phyloP scores from a whole-genome alignment of 495 filamentous ascomycete genomes.

The Trichoderma erinaceum region DNA sequence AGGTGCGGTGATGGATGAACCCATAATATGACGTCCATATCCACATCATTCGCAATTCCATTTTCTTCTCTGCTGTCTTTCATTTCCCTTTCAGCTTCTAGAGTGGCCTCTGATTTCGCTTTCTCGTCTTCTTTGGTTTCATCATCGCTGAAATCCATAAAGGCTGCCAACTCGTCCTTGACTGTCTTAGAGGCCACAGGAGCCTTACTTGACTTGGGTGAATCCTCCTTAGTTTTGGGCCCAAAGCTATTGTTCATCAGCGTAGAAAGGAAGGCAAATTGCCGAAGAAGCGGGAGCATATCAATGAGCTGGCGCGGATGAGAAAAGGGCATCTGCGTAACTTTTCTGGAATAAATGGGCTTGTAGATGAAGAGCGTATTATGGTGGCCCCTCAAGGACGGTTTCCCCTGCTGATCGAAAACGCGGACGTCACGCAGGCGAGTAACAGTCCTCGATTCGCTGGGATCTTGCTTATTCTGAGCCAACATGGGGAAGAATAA shows the following conservation, averaged over 20 bases:
- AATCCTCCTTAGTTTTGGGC: slow-evolving; percentile 3
- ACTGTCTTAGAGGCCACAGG: slow-evolving; percentile 14
- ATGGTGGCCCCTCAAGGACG: slow-evolving; percentile 47
- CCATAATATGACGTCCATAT: slow-evolving; percentile 44
- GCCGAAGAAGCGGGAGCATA: slow-evolving; percentile 68
- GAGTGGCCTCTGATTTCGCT: not conserved
- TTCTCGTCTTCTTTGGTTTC: not conserved
- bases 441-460: slow-evolving; percentile 34
- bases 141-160: slow-evolving; percentile 7
- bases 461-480: slow-evolving; percentile 31
- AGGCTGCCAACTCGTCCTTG: slow-evolving; percentile 20
- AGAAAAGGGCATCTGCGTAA: slow-evolving; percentile 72
- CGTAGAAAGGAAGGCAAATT: slow-evolving; percentile 64
- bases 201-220: not conserved
- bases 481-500: slow-evolving; percentile 52
- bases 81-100: not conserved
- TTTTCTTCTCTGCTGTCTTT: not conserved
- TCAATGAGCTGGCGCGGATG: slow-evolving; percentile 79
- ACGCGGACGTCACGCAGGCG: slow-evolving; percentile 30
- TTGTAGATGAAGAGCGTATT: slow-evolving; percentile 69
- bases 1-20: slow-evolving; percentile 42
- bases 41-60: slow-evolving; percentile 17
- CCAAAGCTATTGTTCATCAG: slow-evolving; percentile 58
- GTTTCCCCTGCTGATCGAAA: slow-evolving; percentile 32
- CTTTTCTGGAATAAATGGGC: slow-evolving; percentile 57